Evolutionary conservation across 345 rosid species (phyloP).

Genomic region (Cochlearia excelsa): DNA sequence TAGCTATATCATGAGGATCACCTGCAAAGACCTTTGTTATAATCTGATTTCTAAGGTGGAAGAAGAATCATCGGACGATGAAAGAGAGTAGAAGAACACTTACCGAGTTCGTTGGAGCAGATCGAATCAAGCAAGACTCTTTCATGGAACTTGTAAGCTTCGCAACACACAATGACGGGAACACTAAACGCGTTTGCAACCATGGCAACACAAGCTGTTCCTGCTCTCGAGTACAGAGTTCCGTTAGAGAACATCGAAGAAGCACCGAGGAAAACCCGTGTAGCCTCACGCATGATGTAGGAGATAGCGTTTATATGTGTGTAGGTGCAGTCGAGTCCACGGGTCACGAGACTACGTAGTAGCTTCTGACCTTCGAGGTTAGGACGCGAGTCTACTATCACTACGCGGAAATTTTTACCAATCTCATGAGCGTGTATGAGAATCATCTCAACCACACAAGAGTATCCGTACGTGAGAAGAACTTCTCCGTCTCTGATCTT

Average conservation of each 20-base stretch:
- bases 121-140: constrained; percentile 82
- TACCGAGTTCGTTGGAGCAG: constrained; percentile 80
- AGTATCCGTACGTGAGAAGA: constrained; percentile 68
- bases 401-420: constrained; percentile 63
- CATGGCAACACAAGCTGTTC: constrained; percentile 76
- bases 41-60: neutral
- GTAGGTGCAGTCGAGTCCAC: constrained; percentile 64
- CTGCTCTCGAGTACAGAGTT: constrained; percentile 70
- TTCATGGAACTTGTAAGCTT: constrained; percentile 84
- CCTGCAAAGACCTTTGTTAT: constrained; percentile 39
- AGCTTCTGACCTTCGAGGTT: constrained; percentile 65
- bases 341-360: constrained; percentile 56
- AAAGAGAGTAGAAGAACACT: neutral
- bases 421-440: constrained; percentile 63
- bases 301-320: constrained; percentile 75
- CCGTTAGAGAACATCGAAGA: constrained; percentile 76
- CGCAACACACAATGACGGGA: constrained; percentile 76
- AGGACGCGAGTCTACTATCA: constrained; percentile 71
- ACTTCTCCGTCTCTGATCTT: constrained; percentile 81
- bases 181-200: constrained; percentile 66
- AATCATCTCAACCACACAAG: constrained; percentile 80
- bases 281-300: constrained; percentile 68
- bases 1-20: constrained; percentile 55
- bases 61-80: neutral
- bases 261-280: constrained; percentile 68